A percentile compares a stretch with the other conserved stretches of the same genome.
These are phyloP conservation scores for Blastomyces parvus DNA, from an alignment of 2,329 filamentous ascomycete genomes.

Conservation along the genomic window DNA sequence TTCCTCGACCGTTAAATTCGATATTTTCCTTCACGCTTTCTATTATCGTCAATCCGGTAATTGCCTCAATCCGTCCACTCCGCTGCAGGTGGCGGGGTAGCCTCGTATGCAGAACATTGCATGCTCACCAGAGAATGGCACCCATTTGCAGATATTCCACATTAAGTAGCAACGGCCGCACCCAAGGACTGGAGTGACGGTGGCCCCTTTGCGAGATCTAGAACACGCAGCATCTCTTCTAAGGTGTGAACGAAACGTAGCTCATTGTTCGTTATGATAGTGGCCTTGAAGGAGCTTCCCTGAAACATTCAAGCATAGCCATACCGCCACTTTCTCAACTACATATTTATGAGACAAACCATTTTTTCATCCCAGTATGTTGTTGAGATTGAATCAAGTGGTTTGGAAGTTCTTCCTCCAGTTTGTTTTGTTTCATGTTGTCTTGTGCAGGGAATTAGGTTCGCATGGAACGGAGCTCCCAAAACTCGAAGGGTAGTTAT, in stretches of 20 bases:
- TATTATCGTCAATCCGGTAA: not conserved
- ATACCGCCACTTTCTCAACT: not conserved
- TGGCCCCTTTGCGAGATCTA: conserved; percentile 44
- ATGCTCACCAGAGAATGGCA: not conserved
- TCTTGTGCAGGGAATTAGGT: not conserved
- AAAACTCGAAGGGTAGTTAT: no score
- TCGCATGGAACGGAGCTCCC: not conserved
- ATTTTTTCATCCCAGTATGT: not conserved
- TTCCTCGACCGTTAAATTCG: conserved; percentile 52
- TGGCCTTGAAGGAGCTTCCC: conserved; percentile 36
- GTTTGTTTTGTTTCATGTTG: not conserved
- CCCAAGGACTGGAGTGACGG: conserved; percentile 49
- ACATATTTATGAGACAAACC: not conserved
- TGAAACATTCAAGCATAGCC: conserved; percentile 33
- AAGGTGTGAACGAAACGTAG: conserved; percentile 58
- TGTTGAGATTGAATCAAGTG: not conserved
- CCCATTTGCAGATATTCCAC: conserved; percentile 15
- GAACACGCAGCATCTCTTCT: conserved; percentile 60
- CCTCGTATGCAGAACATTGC: not conserved
- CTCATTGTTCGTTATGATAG: conserved; percentile 32
- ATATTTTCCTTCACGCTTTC: not conserved
- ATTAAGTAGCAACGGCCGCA: conserved; percentile 50
- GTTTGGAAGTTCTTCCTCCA: not conserved
- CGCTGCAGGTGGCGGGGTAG: not conserved
- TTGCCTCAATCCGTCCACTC: not conserved